Conservation (phyloP, 2,329 filamentous ascomycete species). For the Endoconidiophora laricicola region DNA sequence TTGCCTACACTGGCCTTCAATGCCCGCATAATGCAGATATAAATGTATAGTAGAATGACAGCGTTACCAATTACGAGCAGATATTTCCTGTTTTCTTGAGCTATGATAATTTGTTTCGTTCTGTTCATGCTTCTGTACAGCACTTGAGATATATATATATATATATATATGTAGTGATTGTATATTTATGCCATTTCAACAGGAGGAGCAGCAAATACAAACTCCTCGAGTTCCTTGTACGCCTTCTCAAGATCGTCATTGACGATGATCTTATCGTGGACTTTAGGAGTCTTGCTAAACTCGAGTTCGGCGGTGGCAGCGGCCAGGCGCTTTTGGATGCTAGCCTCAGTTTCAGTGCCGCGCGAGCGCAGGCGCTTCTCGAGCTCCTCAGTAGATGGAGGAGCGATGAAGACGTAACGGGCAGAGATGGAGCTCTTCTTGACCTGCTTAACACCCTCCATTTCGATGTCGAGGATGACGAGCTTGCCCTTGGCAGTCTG, state of each 20-base stretch:
- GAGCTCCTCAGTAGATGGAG: conserved; percentile 57
- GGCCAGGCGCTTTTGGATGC: conserved; percentile 47
- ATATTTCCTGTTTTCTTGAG: no score
- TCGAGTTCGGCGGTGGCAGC: conserved; percentile 63
- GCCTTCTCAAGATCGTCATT: conserved; percentile 32
- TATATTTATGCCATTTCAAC: conserved; percentile 2
- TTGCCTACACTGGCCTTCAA: no score
- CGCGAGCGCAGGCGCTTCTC: conserved; percentile 59
- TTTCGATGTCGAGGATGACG: conserved; percentile 88
- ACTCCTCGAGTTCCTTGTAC: conserved; percentile 35
- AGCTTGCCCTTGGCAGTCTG: conserved; percentile 54
- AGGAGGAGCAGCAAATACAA: conserved; percentile 24
- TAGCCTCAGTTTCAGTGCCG: conserved; percentile 63
- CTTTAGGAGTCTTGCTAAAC: conserved; percentile 49
- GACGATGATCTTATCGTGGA: conserved; percentile 23
- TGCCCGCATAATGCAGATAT: no score
- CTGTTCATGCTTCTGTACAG: no score
- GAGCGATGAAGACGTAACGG: conserved; percentile 71
- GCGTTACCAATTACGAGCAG: no score
- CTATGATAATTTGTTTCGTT: no score
- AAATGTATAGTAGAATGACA: no score
- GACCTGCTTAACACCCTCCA: conserved; percentile 94
- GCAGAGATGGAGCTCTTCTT: conserved; percentile 58
- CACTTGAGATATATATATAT: neutral
- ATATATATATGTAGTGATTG: neutral